These are phyloP conservation scores for Corchorus olitorius DNA, from an alignment of 345 rosid species.

Conservation along the genomic window DNA sequence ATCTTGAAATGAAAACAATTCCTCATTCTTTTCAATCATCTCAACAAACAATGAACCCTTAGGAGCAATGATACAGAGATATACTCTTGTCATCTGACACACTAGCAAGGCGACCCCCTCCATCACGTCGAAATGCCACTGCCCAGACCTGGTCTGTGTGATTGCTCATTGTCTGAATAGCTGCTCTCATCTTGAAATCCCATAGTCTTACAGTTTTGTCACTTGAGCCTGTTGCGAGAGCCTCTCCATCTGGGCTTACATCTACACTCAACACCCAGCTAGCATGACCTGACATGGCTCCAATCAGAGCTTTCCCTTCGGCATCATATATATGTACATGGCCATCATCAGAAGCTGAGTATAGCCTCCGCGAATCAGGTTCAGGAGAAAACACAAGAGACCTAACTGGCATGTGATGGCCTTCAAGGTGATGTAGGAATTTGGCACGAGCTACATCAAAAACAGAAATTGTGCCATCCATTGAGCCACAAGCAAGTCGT, in stretches of 20 bases:
- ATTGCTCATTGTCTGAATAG: constrained; percentile 89
- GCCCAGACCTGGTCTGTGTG: constrained; percentile 95
- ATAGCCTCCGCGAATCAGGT: constrained; percentile 65
- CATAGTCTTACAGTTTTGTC: constrained; percentile 93
- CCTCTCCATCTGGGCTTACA: constrained; percentile 88
- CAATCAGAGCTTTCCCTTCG: constrained; percentile 69
- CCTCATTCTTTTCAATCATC: background rate
- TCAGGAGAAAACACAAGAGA: constrained; percentile 82
- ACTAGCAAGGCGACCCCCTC: constrained; percentile 75
- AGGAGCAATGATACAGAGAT: constrained; percentile 82
- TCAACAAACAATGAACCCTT: constrained; percentile 21
- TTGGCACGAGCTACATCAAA: constrained; percentile 82
- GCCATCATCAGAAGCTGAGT: constrained; percentile 86
- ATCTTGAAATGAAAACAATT: background rate
- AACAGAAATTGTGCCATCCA: constrained; percentile 89
- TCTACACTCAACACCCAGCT: constrained; percentile 95
- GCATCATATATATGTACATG: constrained; percentile 91
- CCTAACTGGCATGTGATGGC: constrained; percentile 92
- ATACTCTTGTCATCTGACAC: constrained; percentile 96
- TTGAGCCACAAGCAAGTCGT: constrained; percentile 85
- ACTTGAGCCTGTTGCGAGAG: constrained; percentile 89
- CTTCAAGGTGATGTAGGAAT: constrained; percentile 86
- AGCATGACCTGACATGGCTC: constrained; percentile 89
- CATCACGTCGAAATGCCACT: constrained; percentile 74
- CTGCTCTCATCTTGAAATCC: constrained; percentile 93